These are phyloP conservation scores for Schizopora paradoxa DNA, from an alignment of 1,284 basidiomycete species.

Conservation along the genomic window DNA sequence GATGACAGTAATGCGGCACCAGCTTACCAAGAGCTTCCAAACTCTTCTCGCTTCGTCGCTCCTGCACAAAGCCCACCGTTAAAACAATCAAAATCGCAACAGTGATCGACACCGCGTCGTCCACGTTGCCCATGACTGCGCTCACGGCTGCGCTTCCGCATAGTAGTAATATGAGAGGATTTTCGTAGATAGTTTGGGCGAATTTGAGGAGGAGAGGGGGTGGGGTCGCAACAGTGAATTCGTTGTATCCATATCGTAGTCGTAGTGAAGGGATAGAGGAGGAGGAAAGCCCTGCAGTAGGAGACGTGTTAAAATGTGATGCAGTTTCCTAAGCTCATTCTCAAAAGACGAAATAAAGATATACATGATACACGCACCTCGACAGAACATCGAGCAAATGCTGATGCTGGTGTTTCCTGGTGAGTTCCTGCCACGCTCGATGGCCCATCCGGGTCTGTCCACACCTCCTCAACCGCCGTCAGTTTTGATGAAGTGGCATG, in stretches of 20 bases:
- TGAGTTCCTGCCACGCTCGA: too few species aligned
- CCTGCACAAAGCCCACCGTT: constrained; percentile 94
- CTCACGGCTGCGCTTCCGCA: constrained; percentile 86
- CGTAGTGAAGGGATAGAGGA: constrained; percentile 65
- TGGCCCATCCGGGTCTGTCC: not conserved
- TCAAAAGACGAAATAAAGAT: constrained; percentile 3
- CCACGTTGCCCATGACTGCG: constrained; percentile 86
- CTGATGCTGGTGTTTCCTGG: constrained; percentile 48
- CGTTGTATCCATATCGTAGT: constrained; percentile 80
- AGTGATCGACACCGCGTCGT: constrained; percentile 92
- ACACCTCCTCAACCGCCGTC: too few species aligned
- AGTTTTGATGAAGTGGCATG: constrained; percentile 6
- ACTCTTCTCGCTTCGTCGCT: constrained; percentile 91
- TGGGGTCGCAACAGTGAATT: constrained; percentile 83
- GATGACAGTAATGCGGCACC: constrained; percentile 93
- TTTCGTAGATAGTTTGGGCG: constrained; percentile 89
- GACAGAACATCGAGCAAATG: constrained; percentile 49
- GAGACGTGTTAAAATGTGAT: constrained; percentile 59
- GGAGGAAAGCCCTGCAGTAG: constrained; percentile 56
- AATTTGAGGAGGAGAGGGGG: constrained; percentile 86
- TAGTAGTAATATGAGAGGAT: constrained; percentile 84
- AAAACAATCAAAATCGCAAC: constrained; percentile 92
- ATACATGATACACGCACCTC: constrained; percentile 41
- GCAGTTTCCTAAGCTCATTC: constrained; percentile 52
- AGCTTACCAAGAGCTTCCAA: constrained; percentile 94